These are phyloP conservation scores for Ophiostoma montium DNA, from an alignment of 2,329 filamentous ascomycete genomes.

Conservation along the genomic window DNA sequence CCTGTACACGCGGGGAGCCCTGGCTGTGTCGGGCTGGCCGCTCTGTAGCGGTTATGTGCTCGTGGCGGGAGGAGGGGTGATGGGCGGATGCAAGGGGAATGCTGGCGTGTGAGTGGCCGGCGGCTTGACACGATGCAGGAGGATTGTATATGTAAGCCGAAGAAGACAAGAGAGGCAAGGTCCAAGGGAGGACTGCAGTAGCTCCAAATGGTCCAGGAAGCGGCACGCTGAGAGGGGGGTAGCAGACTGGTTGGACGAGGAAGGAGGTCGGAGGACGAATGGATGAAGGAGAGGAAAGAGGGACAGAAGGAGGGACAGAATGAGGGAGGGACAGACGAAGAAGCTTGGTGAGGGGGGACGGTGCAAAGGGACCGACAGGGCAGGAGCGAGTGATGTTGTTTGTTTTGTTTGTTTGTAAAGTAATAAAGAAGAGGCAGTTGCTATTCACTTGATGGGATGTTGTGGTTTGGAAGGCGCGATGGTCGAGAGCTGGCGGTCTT, in stretches of 20 bases:
- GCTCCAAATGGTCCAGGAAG: constrained; percentile 5
- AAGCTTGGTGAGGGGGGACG: no score
- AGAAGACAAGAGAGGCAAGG: neutral
- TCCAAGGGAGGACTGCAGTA: constrained; percentile 9
- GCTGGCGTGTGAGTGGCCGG: constrained; percentile 6
- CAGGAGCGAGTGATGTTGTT: neutral
- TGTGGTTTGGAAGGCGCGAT: neutral
- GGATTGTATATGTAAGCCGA: neutral
- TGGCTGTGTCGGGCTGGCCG: neutral
- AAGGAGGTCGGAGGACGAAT: constrained; percentile 1
- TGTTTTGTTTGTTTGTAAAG: neutral
- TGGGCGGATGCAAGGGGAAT: constrained; percentile 3
- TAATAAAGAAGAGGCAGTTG: neutral
- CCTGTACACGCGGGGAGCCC: neutral
- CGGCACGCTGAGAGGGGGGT: constrained; percentile 6
- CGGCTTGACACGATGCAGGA: constrained; percentile 6
- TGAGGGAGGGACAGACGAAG: neutral
- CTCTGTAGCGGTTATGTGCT: neutral
- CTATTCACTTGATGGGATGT: no score
- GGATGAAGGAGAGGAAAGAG: neutral
- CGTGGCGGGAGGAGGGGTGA: neutral
- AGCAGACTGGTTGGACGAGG: constrained; percentile 5
- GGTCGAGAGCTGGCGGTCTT: neutral
- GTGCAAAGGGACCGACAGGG: neutral
- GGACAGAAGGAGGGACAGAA: neutral